Base-by-base conservation (phyloP, 768 basidiomycete species). In the Panellus pusillus region DNA sequence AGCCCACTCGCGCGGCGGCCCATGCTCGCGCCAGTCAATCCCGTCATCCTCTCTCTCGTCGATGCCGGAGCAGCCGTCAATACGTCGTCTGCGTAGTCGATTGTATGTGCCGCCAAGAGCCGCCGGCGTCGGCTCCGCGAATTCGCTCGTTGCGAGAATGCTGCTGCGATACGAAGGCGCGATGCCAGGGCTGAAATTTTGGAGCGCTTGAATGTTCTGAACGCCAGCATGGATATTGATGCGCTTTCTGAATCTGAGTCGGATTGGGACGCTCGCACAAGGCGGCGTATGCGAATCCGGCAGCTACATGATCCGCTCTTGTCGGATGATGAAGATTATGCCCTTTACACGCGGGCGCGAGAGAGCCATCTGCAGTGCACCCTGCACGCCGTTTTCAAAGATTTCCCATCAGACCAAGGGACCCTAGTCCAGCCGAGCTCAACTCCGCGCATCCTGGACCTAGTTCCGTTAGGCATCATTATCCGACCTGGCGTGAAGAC, bases 101-200 rank as follows among this genome's bases (percentile, higher is more conserved):
- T 37, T 61, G 28, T 37, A 50, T 18, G 57, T 47, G 7, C 41
- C 45, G 27, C 63, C 71, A 3, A 64, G 71, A 20, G 38, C 48
- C 52, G 31, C 71, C 14, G 66, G 71, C 29, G 57, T 69, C 15
- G 68, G 70, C 6, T 65, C 69, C 9, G 68, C 72, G 19, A 78
- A 71, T 32, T 74, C 73, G 0, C 72, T 75, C 40, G 70, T 76
- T 37, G 69, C 72, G 79, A 80, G 59, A 79, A 68, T 54, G 73
- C 74, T 2, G 70, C 70, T 11, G 79, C 79, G 47, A 68, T 72
- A 42, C 69, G 75, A 27, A 66, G 74, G 15, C 64, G 70, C 17
- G 66, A 64, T 8, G 75, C 76, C 17, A 65, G 73, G 29, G 67
- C 70, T 6, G 72, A 73, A 14, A 50, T 75, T 41, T 66, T 69